Conservation (phyloP, 495 filamentous ascomycete species). For the Pseudoneurospora amorphoporcata region DNA sequence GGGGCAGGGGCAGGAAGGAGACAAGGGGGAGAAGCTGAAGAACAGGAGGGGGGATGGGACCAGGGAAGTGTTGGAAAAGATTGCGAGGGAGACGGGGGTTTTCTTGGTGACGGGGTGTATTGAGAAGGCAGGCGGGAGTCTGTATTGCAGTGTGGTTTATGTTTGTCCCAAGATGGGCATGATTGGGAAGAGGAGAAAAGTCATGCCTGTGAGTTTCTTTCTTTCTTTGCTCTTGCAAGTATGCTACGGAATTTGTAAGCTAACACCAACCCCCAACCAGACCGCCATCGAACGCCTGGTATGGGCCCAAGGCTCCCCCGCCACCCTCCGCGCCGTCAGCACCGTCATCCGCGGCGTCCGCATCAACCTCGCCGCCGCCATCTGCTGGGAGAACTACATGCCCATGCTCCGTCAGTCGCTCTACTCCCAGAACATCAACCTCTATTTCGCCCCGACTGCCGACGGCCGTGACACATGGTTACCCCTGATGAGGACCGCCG, state of each 20-base stretch:
- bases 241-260: not conserved
- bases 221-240: not conserved
- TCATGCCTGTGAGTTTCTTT: slow-evolving; percentile 58
- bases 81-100: slow-evolving; percentile 65
- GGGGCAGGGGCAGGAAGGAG: slow-evolving; percentile 45
- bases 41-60: slow-evolving; percentile 71
- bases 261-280: slow-evolving; percentile 20
- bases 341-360: slow-evolving; percentile 69
- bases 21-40: slow-evolving; percentile 21
- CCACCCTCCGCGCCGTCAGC: slow-evolving; percentile 70
- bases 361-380: slow-evolving; percentile 71
- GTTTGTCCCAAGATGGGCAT: slow-evolving; percentile 63
- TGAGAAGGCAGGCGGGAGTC: slow-evolving; percentile 65
- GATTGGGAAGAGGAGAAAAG: slow-evolving; percentile 83
- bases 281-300: slow-evolving; percentile 75
- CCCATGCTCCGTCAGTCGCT: slow-evolving; percentile 62
- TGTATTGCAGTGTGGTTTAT: slow-evolving; percentile 80
- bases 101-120: slow-evolving; percentile 74
- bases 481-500: slow-evolving; percentile 70
- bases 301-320: slow-evolving; percentile 80
- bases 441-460: slow-evolving; percentile 88
- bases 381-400: slow-evolving; percentile 99
- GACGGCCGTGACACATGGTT: slow-evolving; percentile 80
- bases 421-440: slow-evolving; percentile 84
- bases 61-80: slow-evolving; percentile 62